Percentiles rank a stretch among this genome's conserved stretches.
Evolutionary conservation across 2,329 filamentous ascomycete species (phyloP).

Genomic region (Thielaviopsis cerberus): DNA sequence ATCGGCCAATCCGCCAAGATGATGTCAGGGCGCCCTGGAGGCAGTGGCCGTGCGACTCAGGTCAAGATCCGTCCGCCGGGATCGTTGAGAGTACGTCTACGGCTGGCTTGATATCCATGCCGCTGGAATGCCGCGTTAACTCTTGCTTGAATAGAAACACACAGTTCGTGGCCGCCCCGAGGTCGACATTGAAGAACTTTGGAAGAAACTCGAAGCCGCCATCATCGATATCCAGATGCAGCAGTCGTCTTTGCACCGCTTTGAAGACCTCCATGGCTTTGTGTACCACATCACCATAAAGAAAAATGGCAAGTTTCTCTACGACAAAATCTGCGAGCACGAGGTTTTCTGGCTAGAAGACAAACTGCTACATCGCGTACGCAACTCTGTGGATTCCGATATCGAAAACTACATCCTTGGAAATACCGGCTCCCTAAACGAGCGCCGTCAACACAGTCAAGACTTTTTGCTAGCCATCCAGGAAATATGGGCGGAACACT

Average conservation of each 20-base stretch:
- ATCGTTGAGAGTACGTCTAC: conserved; percentile 3
- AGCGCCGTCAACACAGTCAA: conserved; percentile 64
- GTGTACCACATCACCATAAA: conserved; percentile 86
- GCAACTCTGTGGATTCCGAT: conserved; percentile 49
- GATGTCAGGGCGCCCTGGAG: conserved; percentile 9
- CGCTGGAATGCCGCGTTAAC: too few relatives aligned
- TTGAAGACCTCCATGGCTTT: conserved; percentile 85
- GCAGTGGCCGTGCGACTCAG: conserved; percentile 1
- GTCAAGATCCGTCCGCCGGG: conserved; percentile 4
- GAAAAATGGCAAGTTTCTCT: conserved; percentile 68
- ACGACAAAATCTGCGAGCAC: conserved; percentile 60
- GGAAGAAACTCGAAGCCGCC: conserved; percentile 58
- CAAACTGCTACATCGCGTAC: conserved; percentile 53
- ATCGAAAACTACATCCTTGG: conserved; percentile 44
- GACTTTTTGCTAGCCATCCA: conserved; percentile 61
- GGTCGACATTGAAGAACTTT: conserved; percentile 71
- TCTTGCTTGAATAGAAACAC: too few relatives aligned
- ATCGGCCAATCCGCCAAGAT: conserved; percentile 2
- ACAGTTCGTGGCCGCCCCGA: background rate
- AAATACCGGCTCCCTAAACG: conserved; percentile 48
- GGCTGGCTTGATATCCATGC: too few relatives aligned
- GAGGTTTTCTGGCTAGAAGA: conserved; percentile 65
- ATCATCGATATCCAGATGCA: conserved; percentile 79
- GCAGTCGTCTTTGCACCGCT: conserved; percentile 75
- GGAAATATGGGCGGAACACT: conserved; percentile 72